Base-by-base conservation (phyloP, 192 early-diverging fungal genomes). In the Geranomyces michiganensis region DNA sequence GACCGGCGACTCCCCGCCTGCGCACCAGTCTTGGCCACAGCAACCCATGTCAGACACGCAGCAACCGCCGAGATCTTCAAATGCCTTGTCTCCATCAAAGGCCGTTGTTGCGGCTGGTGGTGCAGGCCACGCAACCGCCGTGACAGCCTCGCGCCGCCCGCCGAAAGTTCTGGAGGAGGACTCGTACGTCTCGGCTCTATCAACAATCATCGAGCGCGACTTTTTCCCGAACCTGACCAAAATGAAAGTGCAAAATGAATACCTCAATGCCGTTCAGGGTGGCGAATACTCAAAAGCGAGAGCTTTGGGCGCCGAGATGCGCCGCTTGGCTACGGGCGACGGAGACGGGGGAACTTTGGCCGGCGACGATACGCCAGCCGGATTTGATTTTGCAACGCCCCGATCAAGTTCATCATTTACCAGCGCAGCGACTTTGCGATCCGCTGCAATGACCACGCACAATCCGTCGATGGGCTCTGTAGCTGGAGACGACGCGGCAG, bases 161-260 rank as follows among this genome's bases (percentile, higher is more conserved):
- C 41, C 62, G 9, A 46, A 31, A 5, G 70, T 90, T 45, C 78
- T 94, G 0, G 92, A 93, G 53, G 93, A 94, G 74, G 93, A 94
- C 56, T 82, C 79, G 33, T 93, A 94, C 70, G 86, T 90, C 17
- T 85, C 88, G 9, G 86, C 86, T 13, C 80, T 94, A 36, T 86
- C 85, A 56, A 79, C 85, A 33, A 93, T 94, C 62, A 93, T 94
- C 67, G 84, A 93, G 65, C 74, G 92, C 12, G 93, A 94, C 71
- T 94, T 92, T 66, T 94, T 92, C 58, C 93, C 93, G 5, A 76
- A 89, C 55, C 77, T 93, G 21, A 80, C 86, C 43, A 85, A 77
- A 51, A 74, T 90, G 66, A 74, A 82, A 66, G 58, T 84, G 26
- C 82, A 89, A 56, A 81, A 80, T 33, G 81, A 80, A 26, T 87